A percentile compares a stretch with the other conserved stretches of the same genome.
phyloP scores from a whole-genome alignment of 2,329 filamentous ascomycete species.

The Furcasterigmium furcatum region DNA sequence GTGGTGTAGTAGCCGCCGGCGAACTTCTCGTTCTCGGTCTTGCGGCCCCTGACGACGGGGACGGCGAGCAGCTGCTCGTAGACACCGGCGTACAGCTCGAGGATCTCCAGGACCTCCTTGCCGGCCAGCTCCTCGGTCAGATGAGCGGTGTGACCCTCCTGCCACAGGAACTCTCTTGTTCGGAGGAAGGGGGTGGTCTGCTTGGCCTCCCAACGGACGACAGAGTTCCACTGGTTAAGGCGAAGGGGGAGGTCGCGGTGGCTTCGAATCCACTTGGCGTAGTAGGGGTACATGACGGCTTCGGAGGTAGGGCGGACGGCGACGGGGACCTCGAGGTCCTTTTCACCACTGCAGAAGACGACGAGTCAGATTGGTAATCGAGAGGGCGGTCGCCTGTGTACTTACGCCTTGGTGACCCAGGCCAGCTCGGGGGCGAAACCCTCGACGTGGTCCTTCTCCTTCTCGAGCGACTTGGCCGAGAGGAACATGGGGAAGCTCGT shows the following conservation, averaged over 20 bases:
- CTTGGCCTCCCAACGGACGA: slow-evolving; percentile 95
- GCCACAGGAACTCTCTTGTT: slow-evolving; percentile 95
- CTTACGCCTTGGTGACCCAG: slow-evolving; percentile 81
- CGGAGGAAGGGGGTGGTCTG: slow-evolving; percentile 84
- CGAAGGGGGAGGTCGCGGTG: slow-evolving; percentile 92
- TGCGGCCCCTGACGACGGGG: slow-evolving; percentile 87
- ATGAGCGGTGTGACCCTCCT: slow-evolving; percentile 91
- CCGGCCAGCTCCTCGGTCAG: slow-evolving; percentile 78
- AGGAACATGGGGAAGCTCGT: slow-evolving; percentile 97
- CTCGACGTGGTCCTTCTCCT: slow-evolving; percentile 95
- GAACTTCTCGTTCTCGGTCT: slow-evolving; percentile 98
- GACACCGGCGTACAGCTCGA: slow-evolving; percentile 87
- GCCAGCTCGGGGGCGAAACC: slow-evolving; percentile 94
- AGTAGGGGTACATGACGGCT: slow-evolving; percentile 93
- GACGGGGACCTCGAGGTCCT: slow-evolving; percentile 79
- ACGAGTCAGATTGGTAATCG: too few relatives aligned
- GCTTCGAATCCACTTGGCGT: slow-evolving; percentile 93
- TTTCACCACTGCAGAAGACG: slow-evolving; percentile 65
- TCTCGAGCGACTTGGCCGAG: slow-evolving; percentile 80
- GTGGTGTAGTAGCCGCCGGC: slow-evolving; percentile 95
- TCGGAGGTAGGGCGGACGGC: slow-evolving; percentile 68
- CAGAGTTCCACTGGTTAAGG: slow-evolving; percentile 97
- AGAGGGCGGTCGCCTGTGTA: slow-evolving; percentile 11
- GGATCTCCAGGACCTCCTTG: slow-evolving; percentile 85
- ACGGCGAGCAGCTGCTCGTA: slow-evolving; percentile 94